Conservation (phyloP, 2,329 filamentous ascomycete genomes). For the Pseudogymnoascus sp. region DNA sequence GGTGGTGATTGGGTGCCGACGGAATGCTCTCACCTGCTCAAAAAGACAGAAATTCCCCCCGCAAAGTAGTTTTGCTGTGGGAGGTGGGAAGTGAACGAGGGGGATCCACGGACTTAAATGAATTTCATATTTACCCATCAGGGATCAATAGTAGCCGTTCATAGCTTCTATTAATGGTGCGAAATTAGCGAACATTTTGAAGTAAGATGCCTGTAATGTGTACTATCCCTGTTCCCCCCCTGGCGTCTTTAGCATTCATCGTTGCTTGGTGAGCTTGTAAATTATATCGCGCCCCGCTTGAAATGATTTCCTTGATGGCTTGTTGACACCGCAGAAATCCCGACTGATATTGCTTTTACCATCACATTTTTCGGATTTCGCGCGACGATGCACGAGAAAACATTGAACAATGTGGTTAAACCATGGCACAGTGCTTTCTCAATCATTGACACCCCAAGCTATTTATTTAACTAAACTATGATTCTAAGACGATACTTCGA, state of each 20-base stretch:
- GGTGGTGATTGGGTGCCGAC: not conserved
- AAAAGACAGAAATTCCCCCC: not conserved
- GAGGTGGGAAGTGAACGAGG: not conserved
- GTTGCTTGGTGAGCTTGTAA: not conserved
- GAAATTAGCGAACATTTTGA: not conserved
- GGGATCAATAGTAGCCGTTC: not conserved
- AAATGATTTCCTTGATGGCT: not conserved
- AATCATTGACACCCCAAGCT: too few relatives aligned
- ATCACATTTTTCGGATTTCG: too few relatives aligned
- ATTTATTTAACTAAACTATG: too few relatives aligned
- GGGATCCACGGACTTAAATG: not conserved
- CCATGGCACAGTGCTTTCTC: too few relatives aligned
- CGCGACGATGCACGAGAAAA: too few relatives aligned
- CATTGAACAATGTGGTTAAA: too few relatives aligned
- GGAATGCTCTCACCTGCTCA: not conserved
- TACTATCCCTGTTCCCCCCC: not conserved
- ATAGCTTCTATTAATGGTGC: not conserved
- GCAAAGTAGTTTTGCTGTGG: not conserved
- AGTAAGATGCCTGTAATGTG: not conserved
- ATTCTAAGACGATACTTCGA: too few relatives aligned
- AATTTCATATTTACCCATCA: not conserved
- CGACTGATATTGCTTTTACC: too few relatives aligned
- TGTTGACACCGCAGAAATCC: not conserved
- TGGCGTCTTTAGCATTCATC: not conserved
- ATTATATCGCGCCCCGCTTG: not conserved